These are phyloP conservation scores for Trametes coccinea DNA, from an alignment of 768 basidiomycete genomes.

Conservation along the genomic window DNA sequence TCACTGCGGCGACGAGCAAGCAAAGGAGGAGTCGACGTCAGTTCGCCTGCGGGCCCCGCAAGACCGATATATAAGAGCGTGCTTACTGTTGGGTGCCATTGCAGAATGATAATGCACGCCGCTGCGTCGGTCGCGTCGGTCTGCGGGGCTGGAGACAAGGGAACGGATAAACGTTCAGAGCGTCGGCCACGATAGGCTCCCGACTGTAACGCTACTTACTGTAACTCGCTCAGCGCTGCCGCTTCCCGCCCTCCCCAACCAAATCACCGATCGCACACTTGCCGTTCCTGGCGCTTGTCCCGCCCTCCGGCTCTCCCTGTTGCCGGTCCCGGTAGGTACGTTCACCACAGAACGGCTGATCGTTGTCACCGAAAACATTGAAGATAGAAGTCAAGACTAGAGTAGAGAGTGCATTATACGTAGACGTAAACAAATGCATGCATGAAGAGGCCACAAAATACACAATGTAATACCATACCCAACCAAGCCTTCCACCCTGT, in stretches of 20 bases:
- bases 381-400: not conserved
- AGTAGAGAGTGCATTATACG: constrained; percentile 9
- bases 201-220: no score
- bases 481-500: not conserved
- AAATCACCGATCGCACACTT: no score
- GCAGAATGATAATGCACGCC: no score
- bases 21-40: not conserved
- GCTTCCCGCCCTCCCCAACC: no score
- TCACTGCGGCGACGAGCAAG: constrained; percentile 1
- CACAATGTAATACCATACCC: constrained; percentile 6
- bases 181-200: no score
- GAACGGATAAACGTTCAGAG: no score
- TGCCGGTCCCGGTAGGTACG: not conserved
- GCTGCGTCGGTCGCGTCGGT: no score
- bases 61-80: not conserved
- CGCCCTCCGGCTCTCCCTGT: no score
- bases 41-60: not conserved
- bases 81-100: constrained; percentile 2
- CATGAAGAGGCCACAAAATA: constrained; percentile 1
- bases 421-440: not conserved
- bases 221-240: no score
- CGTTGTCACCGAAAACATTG: not conserved
- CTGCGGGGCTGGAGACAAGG: no score
- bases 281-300: no score
- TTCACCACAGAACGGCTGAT: no score